These are phyloP conservation scores for Teratosphaeria nubilosa DNA, from an alignment of 2,329 filamentous ascomycete genomes.

Conservation along the genomic window DNA sequence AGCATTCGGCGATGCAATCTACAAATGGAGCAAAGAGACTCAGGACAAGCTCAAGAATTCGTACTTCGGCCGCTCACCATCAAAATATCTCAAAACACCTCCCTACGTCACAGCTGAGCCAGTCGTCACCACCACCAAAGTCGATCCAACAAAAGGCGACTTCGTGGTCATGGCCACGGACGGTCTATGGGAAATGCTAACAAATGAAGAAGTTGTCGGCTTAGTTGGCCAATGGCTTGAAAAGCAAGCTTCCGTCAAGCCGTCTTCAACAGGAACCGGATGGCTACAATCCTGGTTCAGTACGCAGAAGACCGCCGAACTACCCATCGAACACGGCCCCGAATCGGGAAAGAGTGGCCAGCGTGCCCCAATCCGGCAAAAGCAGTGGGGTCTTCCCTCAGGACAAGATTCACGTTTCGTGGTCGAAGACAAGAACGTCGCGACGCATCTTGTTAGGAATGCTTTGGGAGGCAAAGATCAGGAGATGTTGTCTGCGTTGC, in stretches of 20 bases:
- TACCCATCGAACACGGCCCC: slow-evolving; percentile 65
- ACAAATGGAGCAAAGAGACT: slow-evolving; percentile 88
- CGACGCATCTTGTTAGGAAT: slow-evolving; percentile 90
- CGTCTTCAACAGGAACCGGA: slow-evolving; percentile 28
- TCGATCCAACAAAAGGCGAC: slow-evolving; percentile 80
- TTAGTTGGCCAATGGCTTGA: slow-evolving; percentile 97
- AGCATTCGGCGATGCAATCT: slow-evolving; percentile 91
- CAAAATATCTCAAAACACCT: slow-evolving; percentile 71
- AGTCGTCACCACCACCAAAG: slow-evolving; percentile 82
- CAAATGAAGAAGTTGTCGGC: slow-evolving; percentile 94
- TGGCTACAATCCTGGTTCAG: slow-evolving; percentile 65
- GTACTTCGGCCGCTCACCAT: slow-evolving; percentile 78
- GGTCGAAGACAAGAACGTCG: slow-evolving; percentile 89
- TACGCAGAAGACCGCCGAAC: slow-evolving; percentile 32
- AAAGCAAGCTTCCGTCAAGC: slow-evolving; percentile 46
- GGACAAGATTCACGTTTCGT: slow-evolving; percentile 73
- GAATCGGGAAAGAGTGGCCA: slow-evolving; percentile 52
- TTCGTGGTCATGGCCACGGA: slow-evolving; percentile 96
- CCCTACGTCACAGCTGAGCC: slow-evolving; percentile 97
- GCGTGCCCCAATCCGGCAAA: slow-evolving; percentile 74
- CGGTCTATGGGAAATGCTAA: slow-evolving; percentile 97
- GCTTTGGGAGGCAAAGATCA: slow-evolving; percentile 86
- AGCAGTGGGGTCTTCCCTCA: slow-evolving; percentile 78
- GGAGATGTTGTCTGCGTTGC: slow-evolving; percentile 84
- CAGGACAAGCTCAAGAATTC: slow-evolving; percentile 70